A percentile compares a stretch with the other conserved stretches of the same genome.
phyloP scores from a whole-genome alignment of 2,329 filamentous ascomycete species.

The Monilinia vaccinii-corymbosi region DNA sequence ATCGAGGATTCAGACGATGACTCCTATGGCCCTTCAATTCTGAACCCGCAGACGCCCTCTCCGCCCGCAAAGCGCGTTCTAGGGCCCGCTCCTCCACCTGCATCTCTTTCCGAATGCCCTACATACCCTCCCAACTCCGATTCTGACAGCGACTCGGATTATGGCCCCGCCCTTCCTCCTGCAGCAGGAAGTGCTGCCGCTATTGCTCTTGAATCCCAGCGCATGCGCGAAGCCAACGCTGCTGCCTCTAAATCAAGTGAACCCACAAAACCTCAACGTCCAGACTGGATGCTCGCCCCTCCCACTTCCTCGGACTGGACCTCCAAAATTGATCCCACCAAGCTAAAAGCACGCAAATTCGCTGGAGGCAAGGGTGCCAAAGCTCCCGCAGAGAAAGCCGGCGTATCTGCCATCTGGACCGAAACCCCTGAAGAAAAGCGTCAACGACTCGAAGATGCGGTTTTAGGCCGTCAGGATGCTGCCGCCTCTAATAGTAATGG shows the following conservation, averaged over 20 bases:
- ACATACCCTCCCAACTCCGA: constrained; percentile 27
- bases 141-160: constrained; percentile 39
- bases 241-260: constrained; percentile 18
- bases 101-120: constrained; percentile 33
- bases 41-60: not conserved
- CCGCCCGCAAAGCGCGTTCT: constrained; percentile 18
- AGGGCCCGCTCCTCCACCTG: constrained; percentile 37
- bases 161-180: constrained; percentile 50
- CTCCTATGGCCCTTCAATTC: constrained; percentile 1
- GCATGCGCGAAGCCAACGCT: not conserved
- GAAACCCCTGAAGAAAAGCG: constrained; percentile 87
- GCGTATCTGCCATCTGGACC: constrained; percentile 57
- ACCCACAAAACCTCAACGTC: constrained; percentile 50
- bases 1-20: constrained; percentile 32
- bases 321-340: constrained; percentile 70
- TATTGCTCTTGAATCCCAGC: not conserved
- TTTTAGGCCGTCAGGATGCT: constrained; percentile 55
- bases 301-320: constrained; percentile 45
- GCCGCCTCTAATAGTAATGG: constrained; percentile 7
- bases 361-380: constrained; percentile 55
- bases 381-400: constrained; percentile 29
- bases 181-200: constrained; percentile 28
- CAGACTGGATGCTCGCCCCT: constrained; percentile 77
- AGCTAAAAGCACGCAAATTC: constrained; percentile 74
- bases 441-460: constrained; percentile 68